Base-by-base conservation (phyloP, 2,329 filamentous ascomycete species). In the Zalaria obscura region DNA sequence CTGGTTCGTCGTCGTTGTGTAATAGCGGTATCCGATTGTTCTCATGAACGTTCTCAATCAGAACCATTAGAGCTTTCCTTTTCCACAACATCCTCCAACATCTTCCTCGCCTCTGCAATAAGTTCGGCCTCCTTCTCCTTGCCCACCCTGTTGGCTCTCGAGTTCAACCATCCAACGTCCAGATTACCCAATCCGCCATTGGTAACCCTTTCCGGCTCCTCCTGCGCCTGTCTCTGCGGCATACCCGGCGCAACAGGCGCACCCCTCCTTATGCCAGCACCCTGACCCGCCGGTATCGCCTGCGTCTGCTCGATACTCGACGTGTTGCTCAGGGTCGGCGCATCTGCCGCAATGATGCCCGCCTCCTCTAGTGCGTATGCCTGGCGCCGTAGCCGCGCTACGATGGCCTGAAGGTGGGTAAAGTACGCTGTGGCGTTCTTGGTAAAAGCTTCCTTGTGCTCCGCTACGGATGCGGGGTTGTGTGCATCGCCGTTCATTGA, bases 151-250 rank as follows among this genome's bases (percentile, higher is more conserved):
- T 83, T 81, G 46, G 83, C 85, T 43, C 85, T 74, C 53, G 84
- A 88, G 57, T 95, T 96, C 52, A 96, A 63, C 76, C 83, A 89
- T 28, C 88, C 88, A 9, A 93, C 80, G 56, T 95, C 88, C 40
- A 95, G 67, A 65, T 62, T 58, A 5, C 68, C 68, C 36, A 70
- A 49, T 5, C 68, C 68, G 8, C 63, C 64, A 49, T 69, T 69
- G 40, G 56, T 65, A 39, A 60, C 49, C 4, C 50, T 49, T 27
- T 55, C 53, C 9, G 46, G 47, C 34, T 51, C 49, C 39, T 45
- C 39, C 33, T 40, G 36, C 25, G 40, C 45, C 31, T 40, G 36
- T 35, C 31, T 41, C 33, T 35, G 35, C 40, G 41, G 18, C 40
- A 38, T 27, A 28, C 44, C 38, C 18, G 45, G 5, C 34, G 43